Evolutionary conservation across 345 rosid species (phyloP), one percentile per base, ranked within the genome.

Genomic region (Pugionium dolabratum): DNA sequence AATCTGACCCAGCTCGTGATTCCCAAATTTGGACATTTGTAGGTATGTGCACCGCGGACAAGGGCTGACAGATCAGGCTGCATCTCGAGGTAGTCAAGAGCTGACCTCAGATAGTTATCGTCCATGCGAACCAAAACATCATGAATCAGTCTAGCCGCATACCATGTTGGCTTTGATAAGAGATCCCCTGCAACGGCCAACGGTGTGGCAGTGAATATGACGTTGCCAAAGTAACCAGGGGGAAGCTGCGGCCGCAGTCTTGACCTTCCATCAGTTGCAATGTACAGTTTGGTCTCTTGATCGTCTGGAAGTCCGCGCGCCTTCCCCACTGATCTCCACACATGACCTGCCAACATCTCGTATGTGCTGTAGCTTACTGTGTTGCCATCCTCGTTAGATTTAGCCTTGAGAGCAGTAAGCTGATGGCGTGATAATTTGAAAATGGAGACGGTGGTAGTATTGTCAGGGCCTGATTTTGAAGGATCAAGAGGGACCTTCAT

Each of bases 321-420:
- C 63, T 64, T 79, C 78, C 95, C 82, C 4, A 80, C 79, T 1
- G 86, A 84, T 73, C 84, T 83, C 98, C 98, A 93, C 4, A 93
- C 96, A 52, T 93, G 97, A 43, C 94, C 98, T 1, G 98, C 83
- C 82, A 93, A 58, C 97, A 93, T 87, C 80, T 82, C 90, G 46
- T 93, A 93, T 0, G 98, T 84, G 73, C 96, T 93, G 54, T 93
- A 93, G 51, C 64, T 78, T 26, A 83, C 65, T 0, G 78, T 79
- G 82, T 84, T 90, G 7, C 94, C 96, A 51, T 79, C 86, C 62
- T 89, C 90, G 69, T 82, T 89, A 56, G 94, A 71, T 80, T 85
- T 93, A 32, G 87, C 84, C 77, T 90, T 93, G 72, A 93, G 98
- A 51, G 77, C 47, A 62, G 54, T 75, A 62, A 90, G 86, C 78